Evolutionary conservation across 441 rosid genomes (phyloP).

Genomic region (Populus hybrid): DNA sequence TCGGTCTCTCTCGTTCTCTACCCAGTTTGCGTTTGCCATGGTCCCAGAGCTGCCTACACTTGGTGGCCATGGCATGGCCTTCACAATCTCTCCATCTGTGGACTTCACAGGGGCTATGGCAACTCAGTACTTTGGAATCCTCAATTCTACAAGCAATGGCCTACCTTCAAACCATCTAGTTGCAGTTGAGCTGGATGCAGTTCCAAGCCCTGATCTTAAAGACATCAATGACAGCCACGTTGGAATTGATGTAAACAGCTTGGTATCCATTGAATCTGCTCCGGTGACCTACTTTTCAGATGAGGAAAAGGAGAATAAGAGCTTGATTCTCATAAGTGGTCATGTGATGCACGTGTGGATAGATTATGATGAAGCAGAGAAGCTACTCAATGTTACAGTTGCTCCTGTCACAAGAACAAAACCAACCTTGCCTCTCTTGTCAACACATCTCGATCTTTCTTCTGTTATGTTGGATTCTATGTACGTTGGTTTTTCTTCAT

Average conservation of each 20-base stretch:
- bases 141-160: constrained; percentile 33
- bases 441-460: constrained; percentile 37
- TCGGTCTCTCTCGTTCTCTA: constrained; percentile 44
- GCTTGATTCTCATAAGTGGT: constrained; percentile 35
- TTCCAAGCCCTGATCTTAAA: constrained; percentile 21
- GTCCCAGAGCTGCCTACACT: constrained; percentile 27
- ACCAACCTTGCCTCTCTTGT: constrained; percentile 47
- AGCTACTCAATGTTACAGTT: constrained; percentile 41
- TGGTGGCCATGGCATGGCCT: constrained; percentile 59
- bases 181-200: constrained; percentile 56
- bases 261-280: constrained; percentile 33
- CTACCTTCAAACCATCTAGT: constrained; percentile 32
- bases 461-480: constrained; percentile 34
- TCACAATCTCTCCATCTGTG: constrained; percentile 42
- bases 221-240: constrained; percentile 51
- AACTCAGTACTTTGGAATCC: constrained; percentile 40
- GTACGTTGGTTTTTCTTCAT: constrained; percentile 57
- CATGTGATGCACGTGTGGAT: constrained; percentile 49
- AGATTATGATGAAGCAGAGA: constrained; percentile 35
- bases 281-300: constrained; percentile 39
- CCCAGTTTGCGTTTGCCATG: constrained; percentile 47
- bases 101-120: constrained; percentile 33
- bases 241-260: constrained; percentile 50
- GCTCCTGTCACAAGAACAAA: constrained; percentile 35
- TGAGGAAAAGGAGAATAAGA: constrained; percentile 19